Conservation (phyloP, 2,329 filamentous ascomycete species). For the Amauroascus verrucosus region DNA sequence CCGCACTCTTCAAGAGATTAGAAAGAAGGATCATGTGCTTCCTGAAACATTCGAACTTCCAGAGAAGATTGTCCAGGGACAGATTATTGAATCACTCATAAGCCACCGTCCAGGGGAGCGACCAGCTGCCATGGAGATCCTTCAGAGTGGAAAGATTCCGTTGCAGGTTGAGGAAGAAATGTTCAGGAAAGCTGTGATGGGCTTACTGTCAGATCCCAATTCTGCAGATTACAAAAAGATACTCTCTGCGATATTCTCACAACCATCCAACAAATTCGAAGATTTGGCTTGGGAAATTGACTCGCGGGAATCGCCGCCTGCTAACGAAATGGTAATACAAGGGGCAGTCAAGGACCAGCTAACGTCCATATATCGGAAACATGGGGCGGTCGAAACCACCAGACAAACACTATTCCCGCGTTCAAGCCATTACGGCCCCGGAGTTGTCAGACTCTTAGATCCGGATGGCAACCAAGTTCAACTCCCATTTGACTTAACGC, state of each 20-base stretch:
- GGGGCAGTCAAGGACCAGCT: constrained; percentile 64
- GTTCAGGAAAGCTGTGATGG: constrained; percentile 70
- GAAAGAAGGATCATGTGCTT: constrained; percentile 56
- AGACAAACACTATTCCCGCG: constrained; percentile 70
- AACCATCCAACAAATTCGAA: constrained; percentile 65
- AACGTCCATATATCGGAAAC: constrained; percentile 68
- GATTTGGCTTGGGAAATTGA: constrained; percentile 70
- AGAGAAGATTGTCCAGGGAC: constrained; percentile 58
- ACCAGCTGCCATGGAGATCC: constrained; percentile 69
- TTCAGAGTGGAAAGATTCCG: constrained; percentile 77
- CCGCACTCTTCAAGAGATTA: constrained; percentile 56
- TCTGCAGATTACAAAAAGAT: constrained; percentile 87
- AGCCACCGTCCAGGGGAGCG: constrained; percentile 73
- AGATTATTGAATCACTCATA: constrained; percentile 69
- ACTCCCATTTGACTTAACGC: constrained; percentile 83
- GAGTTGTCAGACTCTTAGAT: constrained; percentile 71
- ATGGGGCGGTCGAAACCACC: constrained; percentile 75
- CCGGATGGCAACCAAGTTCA: constrained; percentile 79
- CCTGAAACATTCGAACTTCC: constrained; percentile 62
- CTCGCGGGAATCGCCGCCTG: constrained; percentile 42
- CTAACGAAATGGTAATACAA: constrained; percentile 52
- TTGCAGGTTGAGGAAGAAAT: constrained; percentile 89
- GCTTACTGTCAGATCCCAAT: constrained; percentile 61
- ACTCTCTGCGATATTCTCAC: constrained; percentile 71
- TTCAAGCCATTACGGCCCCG: constrained; percentile 63